phyloP scores from a whole-genome alignment of 139 green algal genomes.

The Asterochloris sp. region DNA sequence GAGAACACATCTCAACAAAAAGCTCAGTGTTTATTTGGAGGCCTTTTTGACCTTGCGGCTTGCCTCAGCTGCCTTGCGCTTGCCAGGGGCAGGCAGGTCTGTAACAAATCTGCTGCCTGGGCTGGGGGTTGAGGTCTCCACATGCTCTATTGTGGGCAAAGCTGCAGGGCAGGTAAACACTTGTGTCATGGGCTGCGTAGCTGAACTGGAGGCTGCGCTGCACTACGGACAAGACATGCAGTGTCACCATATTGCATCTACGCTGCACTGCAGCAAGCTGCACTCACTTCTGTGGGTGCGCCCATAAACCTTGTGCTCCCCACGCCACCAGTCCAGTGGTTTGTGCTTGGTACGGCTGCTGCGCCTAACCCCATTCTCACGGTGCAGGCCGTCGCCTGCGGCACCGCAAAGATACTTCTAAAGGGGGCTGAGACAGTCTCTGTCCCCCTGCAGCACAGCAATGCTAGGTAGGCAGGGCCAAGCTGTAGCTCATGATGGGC shows the following conservation, averaged over 20 bases:
- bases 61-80: not conserved
- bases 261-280: not conserved
- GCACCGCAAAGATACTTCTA: not conserved
- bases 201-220: too few species aligned
- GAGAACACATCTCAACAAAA: too few species aligned
- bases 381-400: slow-evolving; percentile 36
- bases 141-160: slow-evolving; percentile 26
- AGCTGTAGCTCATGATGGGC: not conserved
- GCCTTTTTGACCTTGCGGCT: too few species aligned
- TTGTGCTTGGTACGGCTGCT: slow-evolving; percentile 32
- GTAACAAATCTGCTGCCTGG: slow-evolving; percentile 22
- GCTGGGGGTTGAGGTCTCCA: slow-evolving; percentile 2
- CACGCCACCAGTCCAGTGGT: slow-evolving; percentile 57
- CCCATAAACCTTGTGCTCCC: slow-evolving; percentile 44
- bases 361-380: slow-evolving; percentile 26
- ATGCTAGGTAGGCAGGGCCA: not conserved
- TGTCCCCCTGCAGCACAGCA: not conserved
- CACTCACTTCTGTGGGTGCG: slow-evolving; percentile 34
- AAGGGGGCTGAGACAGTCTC: not conserved
- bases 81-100: not conserved
- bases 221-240: not conserved
- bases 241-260: not conserved
- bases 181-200: not conserved
- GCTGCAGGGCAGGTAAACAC: slow-evolving; percentile 11
- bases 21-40: too few species aligned